phyloP scores from a whole-genome alignment of 305 asterid genomes.

The Solanum aculeatissimum region DNA sequence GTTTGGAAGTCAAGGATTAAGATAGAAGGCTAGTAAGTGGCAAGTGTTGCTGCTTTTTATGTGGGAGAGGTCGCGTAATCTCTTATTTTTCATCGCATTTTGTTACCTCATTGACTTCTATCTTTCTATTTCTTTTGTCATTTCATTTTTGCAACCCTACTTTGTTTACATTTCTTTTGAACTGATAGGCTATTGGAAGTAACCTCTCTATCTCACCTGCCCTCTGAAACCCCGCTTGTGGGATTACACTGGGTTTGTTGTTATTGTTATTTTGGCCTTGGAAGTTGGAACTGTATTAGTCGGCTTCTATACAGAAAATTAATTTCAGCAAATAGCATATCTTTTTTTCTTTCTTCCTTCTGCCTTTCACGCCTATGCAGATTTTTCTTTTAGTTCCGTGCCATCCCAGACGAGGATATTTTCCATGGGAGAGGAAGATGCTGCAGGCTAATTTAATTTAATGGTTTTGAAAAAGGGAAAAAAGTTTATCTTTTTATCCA shows the following conservation, averaged over 20 bases:
- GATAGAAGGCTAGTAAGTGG: neutral
- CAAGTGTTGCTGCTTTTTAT: neutral
- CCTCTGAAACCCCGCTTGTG: neutral
- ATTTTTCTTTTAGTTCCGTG: neutral
- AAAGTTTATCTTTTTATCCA: neutral
- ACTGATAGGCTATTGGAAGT: neutral
- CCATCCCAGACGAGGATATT: neutral
- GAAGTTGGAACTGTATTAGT: neutral
- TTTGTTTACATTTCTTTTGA: neutral
- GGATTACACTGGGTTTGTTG: neutral
- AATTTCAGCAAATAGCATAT: neutral
- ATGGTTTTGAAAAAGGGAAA: neutral
- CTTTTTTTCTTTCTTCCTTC: neutral
- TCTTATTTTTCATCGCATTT: neutral
- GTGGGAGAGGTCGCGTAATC: neutral
- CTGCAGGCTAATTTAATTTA: neutral
- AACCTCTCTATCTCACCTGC: neutral
- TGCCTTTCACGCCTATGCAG: neutral
- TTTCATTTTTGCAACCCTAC: neutral
- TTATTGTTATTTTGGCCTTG: neutral
- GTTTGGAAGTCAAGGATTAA: neutral
- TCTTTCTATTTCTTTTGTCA: neutral
- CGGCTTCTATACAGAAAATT: neutral
- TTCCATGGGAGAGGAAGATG: neutral
- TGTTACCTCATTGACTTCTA: neutral